phyloP scores from a whole-genome alignment of 2,329 filamentous ascomycete genomes.

The Coleophoma crateriformis region DNA sequence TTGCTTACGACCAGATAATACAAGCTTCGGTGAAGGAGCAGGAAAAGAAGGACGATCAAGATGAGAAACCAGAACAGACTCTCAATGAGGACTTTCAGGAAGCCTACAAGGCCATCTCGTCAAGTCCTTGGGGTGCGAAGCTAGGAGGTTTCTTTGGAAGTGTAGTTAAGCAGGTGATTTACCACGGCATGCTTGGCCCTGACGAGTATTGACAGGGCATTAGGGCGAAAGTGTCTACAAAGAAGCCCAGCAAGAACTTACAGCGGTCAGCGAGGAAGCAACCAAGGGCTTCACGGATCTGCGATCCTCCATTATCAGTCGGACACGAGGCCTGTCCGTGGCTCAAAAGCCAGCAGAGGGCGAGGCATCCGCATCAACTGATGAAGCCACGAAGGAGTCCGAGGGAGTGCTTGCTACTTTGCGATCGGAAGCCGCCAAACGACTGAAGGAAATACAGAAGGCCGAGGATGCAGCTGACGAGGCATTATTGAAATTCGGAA shows the following conservation, averaged over 20 bases:
- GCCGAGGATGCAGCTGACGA: slow-evolving; percentile 97
- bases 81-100: slow-evolving; percentile 89
- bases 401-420: slow-evolving; percentile 72
- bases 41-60: slow-evolving; percentile 38
- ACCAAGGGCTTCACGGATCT: slow-evolving; percentile 73
- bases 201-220: not conserved
- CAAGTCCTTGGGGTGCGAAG: slow-evolving; percentile 83
- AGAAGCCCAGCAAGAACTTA: slow-evolving; percentile 80
- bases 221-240: slow-evolving; percentile 79
- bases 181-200: not conserved
- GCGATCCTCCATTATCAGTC: slow-evolving; percentile 60
- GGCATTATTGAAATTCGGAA: slow-evolving; percentile 84
- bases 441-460: slow-evolving; percentile 81
- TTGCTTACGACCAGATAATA: slow-evolving; percentile 94
- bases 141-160: slow-evolving; percentile 85
- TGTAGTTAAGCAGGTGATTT: slow-evolving; percentile 81
- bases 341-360: slow-evolving; percentile 26
- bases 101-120: slow-evolving; percentile 88
- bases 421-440: slow-evolving; percentile 70
- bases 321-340: slow-evolving; percentile 66
- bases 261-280: slow-evolving; percentile 73
- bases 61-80: slow-evolving; percentile 41
- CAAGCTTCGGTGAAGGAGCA: slow-evolving; percentile 66
- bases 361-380: slow-evolving; percentile 32
- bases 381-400: slow-evolving; percentile 40